Evolutionary conservation across 768 basidiomycete genomes (phyloP), one percentile per base, ranked within the genome.

Genomic region (Lactarius pseudohatsudake): DNA sequence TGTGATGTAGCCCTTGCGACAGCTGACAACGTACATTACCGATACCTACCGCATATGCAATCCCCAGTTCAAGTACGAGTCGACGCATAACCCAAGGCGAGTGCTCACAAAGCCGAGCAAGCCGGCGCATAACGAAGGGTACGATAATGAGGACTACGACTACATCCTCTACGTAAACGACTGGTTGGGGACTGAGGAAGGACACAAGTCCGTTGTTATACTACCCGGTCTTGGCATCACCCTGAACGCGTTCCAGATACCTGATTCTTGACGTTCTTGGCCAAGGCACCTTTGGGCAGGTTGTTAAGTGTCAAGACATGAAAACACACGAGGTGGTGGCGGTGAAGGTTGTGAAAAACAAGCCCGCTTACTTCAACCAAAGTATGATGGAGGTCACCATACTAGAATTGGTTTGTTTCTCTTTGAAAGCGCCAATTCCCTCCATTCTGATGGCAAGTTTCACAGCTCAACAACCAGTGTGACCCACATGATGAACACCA

Each of bases 331-430:
- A 98, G 75, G 93, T 98, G 62, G 94, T 97, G 54, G 97, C 97
- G 28, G 97, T 99, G 68, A 99, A 98, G 78, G 97, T 99, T 9
- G 94, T 99, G 71, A 99, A 99, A 82, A 99, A 99, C 78, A 99
- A 98, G 78, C 97, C 96, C 6, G 97, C 97, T 0, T 99, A 99
- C 80, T 95, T 97, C 78, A 98, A 98, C 75, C 97, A 99, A 79
- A 94, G 91, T 77, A 98, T 97, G 92, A 99, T 99, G 97, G 97
- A 99, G 78, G 96, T 98, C 32, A 97, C 95, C 1, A 98, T 99
- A 68, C 81, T 99, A 55, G 94, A 98, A 76, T 80, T 98, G 79
- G 96, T 96, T 63, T 68, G 92, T 84, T 8, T 53, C 62, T n/a
- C n/a, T 62, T 67, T 64, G 60, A 6, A 6, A 67, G 66, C 9